Base-by-base conservation (phyloP, 345 rosid species). In the Euphorbia tirucalli region DNA sequence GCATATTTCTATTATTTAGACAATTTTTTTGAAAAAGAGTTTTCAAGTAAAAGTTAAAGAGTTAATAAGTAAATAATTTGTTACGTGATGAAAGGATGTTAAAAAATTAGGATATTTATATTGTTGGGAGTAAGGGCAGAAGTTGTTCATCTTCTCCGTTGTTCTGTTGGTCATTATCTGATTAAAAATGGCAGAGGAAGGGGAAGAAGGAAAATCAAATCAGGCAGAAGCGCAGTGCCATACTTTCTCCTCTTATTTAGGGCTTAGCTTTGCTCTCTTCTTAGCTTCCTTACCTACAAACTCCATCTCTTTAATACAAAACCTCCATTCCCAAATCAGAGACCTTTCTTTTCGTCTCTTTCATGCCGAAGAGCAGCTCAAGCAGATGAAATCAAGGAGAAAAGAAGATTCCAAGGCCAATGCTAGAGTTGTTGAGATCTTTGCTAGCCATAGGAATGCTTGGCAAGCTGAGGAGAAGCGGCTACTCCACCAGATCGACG, bases 331-430 rank as follows among this genome's bases (percentile, higher is more conserved):
- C 65, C 87, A 82, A 72, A 81, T 80, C 70, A 83, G 58, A 22
- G 96, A 87, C 74, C 85, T 89, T 0, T 71, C 83, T 21, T 56
- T 82, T 1, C 82, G 91, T 46, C 83, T 93, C 8, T 54, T 70
- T 13, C 35, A 84, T 21, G 91, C 97, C 50, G 98, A 93, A 67
- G 98, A 91, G n/a, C 97, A 91, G 85, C 82, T 91, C 43, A 84
- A 83, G 76, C 96, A 83, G 71, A 91, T 93, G 98, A 88, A 87
- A 62, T 89, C 88, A 0, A 78, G 96, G 68, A 83, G 98, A 79
- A 89, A 91, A 74, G 98, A 93, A 76, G 98, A 93, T 74, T 91
- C 97, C 6, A 93, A 93, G 71, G 98, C 98, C 3, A 93, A 93
- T 68, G 97, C 97, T 52, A 84, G 97, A 32, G 98, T 93, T 13